These are phyloP conservation scores for Eimeria necatrix DNA, from an alignment of 169 alveolate genomes.

Conservation along the genomic window DNA sequence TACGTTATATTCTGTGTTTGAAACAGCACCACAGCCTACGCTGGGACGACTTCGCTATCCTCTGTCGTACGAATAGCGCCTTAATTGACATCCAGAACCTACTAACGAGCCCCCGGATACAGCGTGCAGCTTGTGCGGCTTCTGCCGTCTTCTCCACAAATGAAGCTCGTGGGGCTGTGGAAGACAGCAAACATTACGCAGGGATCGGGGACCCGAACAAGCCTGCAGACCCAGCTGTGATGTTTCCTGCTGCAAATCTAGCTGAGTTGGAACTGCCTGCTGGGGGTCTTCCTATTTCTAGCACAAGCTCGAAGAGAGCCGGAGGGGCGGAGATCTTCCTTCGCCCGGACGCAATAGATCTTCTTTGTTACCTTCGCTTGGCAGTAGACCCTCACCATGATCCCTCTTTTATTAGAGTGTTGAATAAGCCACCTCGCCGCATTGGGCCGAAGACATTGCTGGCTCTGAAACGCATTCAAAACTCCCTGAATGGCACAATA, in stretches of 20 bases:
- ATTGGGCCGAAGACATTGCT: constrained; percentile 83
- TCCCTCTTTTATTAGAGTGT: constrained; percentile 85
- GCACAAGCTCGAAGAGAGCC: constrained; percentile 38
- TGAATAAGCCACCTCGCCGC: constrained; percentile 87
- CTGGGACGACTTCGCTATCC: constrained; percentile 90
- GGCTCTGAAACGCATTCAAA: constrained; percentile 46
- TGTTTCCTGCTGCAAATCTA: constrained; percentile 50
- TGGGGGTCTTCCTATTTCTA: constrained; percentile 48
- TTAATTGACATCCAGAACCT: constrained; percentile 81
- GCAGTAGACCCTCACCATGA: constrained; percentile 86
- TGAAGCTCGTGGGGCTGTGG: not conserved
- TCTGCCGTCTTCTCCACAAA: not conserved
- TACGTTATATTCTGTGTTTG: constrained; percentile 80
- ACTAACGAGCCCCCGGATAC: constrained; percentile 81
- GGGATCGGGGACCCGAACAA: constrained; percentile 54
- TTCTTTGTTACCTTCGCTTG: constrained; percentile 86
- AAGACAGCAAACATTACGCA: not conserved
- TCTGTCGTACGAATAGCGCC: constrained; percentile 87
- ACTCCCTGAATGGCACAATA: not conserved
- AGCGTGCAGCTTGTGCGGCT: constrained; percentile 52
- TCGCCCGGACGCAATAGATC: constrained; percentile 67
- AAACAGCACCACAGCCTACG: constrained; percentile 80
- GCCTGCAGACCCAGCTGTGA: constrained; percentile 71
- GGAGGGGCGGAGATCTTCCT: constrained; percentile 70
- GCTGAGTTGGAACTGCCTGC: constrained; percentile 27